A percentile compares a stretch with the other conserved stretches of the same genome.
phyloP scores from a whole-genome alignment of 225 moss, liverwort and hornwort species.

The Polytrichum formosum region DNA sequence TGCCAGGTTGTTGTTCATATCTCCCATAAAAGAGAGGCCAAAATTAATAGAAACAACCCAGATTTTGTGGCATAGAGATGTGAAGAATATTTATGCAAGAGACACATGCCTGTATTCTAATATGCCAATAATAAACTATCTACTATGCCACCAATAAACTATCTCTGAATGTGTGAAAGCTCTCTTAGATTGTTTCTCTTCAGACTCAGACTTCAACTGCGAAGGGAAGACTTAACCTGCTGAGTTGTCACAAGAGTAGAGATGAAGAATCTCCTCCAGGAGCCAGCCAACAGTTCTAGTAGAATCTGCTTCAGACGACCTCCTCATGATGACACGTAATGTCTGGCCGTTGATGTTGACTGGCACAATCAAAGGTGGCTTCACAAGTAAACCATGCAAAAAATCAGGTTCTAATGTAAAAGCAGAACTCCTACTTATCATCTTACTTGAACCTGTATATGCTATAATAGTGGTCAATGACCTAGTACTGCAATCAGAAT shows the following conservation, averaged over 20 bases:
- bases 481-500: no score
- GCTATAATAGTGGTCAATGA: no score
- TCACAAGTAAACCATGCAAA: slow-evolving; percentile 11
- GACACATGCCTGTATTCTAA: background rate
- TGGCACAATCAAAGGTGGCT: slow-evolving; percentile 50
- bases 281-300: slow-evolving; percentile 49
- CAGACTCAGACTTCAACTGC: no score
- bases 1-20: no score
- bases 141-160: background rate
- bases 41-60: no score
- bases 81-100: background rate
- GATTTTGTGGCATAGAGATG: background rate
- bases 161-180: background rate
- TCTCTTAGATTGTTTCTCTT: no score
- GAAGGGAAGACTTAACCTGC: slow-evolving; percentile 24
- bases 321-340: slow-evolving; percentile 49
- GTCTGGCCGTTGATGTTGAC: slow-evolving; percentile 59
- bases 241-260: slow-evolving; percentile 54
- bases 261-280: slow-evolving; percentile 51
- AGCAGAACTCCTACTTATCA: background rate
- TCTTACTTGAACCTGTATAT: no score
- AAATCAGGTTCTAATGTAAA: slow-evolving; percentile 13
- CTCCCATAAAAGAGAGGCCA: no score
- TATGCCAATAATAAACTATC: background rate
- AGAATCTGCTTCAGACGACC: slow-evolving; percentile 27